Percentiles rank a stretch among this genome's conserved stretches.
These are phyloP conservation scores for Lactarius sanguifluus DNA, from an alignment of 768 basidiomycete genomes.

Conservation along the genomic window DNA sequence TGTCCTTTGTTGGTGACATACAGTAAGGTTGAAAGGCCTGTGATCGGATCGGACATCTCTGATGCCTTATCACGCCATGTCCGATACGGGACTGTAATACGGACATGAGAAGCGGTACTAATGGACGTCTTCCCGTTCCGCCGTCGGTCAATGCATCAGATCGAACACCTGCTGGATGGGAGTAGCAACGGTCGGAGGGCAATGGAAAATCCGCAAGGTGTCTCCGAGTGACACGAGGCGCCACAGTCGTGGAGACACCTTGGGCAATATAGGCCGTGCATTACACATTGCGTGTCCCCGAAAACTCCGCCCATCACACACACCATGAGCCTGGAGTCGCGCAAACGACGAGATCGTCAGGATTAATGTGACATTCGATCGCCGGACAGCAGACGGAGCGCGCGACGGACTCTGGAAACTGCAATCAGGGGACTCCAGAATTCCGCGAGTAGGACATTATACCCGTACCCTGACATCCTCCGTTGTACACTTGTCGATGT, in stretches of 20 bases:
- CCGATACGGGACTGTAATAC: not conserved
- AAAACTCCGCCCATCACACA: not conserved
- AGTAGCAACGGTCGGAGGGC: not conserved
- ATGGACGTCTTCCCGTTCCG: not conserved
- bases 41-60: not conserved
- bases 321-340: not conserved
- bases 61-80: not conserved
- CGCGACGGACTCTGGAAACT: not conserved
- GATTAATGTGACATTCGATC: not conserved
- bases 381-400: conserved; percentile 1
- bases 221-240: not conserved
- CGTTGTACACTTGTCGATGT: not conserved
- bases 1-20: not conserved
- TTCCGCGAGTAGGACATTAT: not conserved
- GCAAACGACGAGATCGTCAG: not conserved
- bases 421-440: conserved; percentile 5
- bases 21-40: not conserved
- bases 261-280: not conserved
- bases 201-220: not conserved
- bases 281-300: not conserved
- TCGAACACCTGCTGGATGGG: not conserved
- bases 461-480: not conserved
- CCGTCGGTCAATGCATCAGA: not conserved
- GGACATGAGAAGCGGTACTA: not conserved
- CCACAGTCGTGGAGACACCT: not conserved